Evolutionary conservation across 768 basidiomycete species (phyloP).

Genomic region (Boletus speciosus): DNA sequence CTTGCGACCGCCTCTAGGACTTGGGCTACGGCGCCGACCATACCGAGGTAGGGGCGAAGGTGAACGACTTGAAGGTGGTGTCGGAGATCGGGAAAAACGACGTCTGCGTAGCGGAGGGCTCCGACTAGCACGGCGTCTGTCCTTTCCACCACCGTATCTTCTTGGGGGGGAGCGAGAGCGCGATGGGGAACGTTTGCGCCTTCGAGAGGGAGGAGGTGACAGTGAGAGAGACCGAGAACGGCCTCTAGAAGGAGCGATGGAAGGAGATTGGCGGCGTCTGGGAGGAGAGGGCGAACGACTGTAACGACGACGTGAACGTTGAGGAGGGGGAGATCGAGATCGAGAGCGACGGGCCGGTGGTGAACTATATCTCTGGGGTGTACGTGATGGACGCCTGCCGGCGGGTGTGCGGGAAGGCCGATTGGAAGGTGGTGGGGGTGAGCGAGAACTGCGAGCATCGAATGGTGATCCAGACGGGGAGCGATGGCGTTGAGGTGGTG

Average conservation of each 20-base stretch:
- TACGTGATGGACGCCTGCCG: conserved; percentile 33
- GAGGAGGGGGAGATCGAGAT: conserved; percentile 28
- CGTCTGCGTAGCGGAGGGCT: conserved; percentile 37
- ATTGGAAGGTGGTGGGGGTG: conserved; percentile 32
- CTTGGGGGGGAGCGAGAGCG: conserved; percentile 31
- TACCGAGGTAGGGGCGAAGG: conserved; percentile 34
- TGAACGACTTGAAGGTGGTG: conserved; percentile 46
- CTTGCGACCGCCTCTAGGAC: conserved; percentile 32
- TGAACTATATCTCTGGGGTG: conserved; percentile 29
- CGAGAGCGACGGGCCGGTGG: conserved; percentile 40
- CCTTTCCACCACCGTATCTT: conserved; percentile 16
- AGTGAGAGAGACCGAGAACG: conserved; percentile 43
- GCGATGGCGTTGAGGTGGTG: conserved; percentile 48
- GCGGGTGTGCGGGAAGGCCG: conserved; percentile 41
- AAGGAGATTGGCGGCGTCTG: conserved; percentile 32
- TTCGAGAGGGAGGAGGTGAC: conserved; percentile 39
- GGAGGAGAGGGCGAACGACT: conserved; percentile 28
- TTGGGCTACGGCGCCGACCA: conserved; percentile 45
- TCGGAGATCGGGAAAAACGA: conserved; percentile 46
- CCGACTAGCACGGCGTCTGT: conserved; percentile 29
- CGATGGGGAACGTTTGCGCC: conserved; percentile 35
- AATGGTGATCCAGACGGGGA: conserved; percentile 35
- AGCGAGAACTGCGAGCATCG: conserved; percentile 39
- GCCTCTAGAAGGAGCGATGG: conserved; percentile 30
- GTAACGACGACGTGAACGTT: conserved; percentile 24